These are phyloP conservation scores for Lactarius indigo DNA, from an alignment of 768 basidiomycete genomes.

Conservation along the genomic window DNA sequence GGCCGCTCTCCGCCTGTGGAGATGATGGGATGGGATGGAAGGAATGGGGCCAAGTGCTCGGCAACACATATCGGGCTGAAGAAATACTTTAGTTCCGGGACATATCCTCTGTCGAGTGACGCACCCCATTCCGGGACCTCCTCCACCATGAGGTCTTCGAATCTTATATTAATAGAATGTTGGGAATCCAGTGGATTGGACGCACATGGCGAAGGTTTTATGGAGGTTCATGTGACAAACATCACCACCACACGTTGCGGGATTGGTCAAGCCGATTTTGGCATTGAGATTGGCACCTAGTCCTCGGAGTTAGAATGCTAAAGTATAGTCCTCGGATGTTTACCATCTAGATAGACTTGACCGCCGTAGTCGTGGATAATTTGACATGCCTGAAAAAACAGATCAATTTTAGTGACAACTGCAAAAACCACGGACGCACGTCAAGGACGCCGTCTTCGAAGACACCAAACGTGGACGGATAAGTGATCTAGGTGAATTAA, in stretches of 20 bases:
- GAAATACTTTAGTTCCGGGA: constrained; percentile 7
- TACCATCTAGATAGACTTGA: constrained; percentile 94
- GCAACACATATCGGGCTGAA: constrained; percentile 87
- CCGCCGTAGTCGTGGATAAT: constrained; percentile 95
- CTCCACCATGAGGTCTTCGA: constrained; percentile 88
- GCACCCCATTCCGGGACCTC: constrained; percentile 93
- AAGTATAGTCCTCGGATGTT: not conserved
- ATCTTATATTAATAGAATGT: not conserved
- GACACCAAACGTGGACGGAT: constrained; percentile 96
- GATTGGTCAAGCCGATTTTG: constrained; percentile 89
- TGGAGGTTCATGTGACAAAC: constrained; percentile 98
- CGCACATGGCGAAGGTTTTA: constrained; percentile 95
- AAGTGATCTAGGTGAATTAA: constrained; percentile 68
- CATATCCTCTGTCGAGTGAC: constrained; percentile 24
- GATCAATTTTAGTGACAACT: constrained; percentile 1
- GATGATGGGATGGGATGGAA: constrained; percentile 82
- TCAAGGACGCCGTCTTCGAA: constrained; percentile 89
- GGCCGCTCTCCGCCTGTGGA: constrained; percentile 61
- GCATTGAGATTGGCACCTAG: constrained; percentile 91
- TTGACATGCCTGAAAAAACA: constrained; percentile 64
- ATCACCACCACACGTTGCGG: constrained; percentile 93
- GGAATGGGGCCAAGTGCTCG: constrained; percentile 90
- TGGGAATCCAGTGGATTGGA: constrained; percentile 6
- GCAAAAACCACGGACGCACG: constrained; percentile 35
- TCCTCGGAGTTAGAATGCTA: not conserved